phyloP scores from a whole-genome alignment of 164 flowering plant genomes.

The Dillenia turbinata region DNA sequence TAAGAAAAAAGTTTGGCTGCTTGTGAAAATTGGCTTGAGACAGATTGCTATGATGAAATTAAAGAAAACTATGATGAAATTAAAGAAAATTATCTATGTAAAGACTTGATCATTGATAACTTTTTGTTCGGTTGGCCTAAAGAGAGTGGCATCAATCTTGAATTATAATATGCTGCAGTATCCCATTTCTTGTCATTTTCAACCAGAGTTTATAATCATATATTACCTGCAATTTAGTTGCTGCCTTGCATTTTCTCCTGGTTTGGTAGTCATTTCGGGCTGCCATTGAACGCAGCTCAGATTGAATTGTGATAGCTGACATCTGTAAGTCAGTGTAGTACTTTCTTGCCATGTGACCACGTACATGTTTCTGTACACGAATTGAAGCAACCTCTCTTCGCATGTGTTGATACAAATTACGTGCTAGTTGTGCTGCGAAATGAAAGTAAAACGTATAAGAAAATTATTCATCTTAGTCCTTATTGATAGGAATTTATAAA shows the following conservation, averaged over 20 bases:
- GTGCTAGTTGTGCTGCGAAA: conserved; percentile 56
- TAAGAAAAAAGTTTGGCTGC: too few species aligned
- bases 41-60: too few species aligned
- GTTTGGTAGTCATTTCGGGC: conserved; percentile 56
- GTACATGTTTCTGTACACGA: conserved; percentile 55
- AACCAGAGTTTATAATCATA: too few species aligned
- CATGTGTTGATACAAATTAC: conserved; percentile 56
- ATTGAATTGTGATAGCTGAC: conserved; percentile 63
- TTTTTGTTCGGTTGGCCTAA: too few species aligned
- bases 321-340: conserved; percentile 36
- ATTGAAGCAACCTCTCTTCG: conserved; percentile 69
- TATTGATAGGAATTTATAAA: too few species aligned
- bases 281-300: conserved; percentile 65
- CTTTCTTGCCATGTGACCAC: conserved; percentile 45
- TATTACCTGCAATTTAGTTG: conserved; percentile 58
- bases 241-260: conserved; percentile 65
- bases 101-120: too few species aligned
- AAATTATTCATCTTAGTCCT: neutral
- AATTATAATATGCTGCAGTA: too few species aligned
- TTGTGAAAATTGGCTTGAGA: too few species aligned
- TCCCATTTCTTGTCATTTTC: too few species aligned
- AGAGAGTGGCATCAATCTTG: too few species aligned
- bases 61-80: too few species aligned
- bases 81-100: too few species aligned
- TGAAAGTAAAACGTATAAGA: conserved; percentile 4